Evolutionary conservation across 2,329 filamentous ascomycete genomes (phyloP).

Genomic region (Tolypocladium paradoxum): DNA sequence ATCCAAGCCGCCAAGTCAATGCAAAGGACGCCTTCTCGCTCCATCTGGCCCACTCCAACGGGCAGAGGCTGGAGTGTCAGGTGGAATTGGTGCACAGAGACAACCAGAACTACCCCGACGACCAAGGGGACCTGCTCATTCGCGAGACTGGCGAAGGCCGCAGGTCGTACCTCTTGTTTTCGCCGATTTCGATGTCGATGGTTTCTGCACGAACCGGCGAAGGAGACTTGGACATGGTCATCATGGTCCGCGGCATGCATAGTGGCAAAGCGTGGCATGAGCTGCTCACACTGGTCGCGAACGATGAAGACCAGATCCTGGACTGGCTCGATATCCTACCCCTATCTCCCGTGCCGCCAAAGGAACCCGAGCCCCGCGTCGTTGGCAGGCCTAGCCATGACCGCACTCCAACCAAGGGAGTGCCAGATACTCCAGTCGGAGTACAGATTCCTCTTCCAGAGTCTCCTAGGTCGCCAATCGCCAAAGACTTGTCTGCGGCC

Average conservation of each 20-base stretch:
- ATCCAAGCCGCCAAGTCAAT: conserved; percentile 69
- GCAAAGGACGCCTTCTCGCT: conserved; percentile 87
- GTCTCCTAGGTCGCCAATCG: conserved; percentile 10
- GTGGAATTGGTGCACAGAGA: conserved; percentile 82
- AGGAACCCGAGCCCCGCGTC: conserved; percentile 22
- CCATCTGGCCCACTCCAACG: conserved; percentile 76
- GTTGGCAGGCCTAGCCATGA: conserved; percentile 14
- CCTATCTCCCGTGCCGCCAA: conserved; percentile 36
- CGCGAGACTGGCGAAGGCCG: conserved; percentile 74
- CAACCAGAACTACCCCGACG: conserved; percentile 53
- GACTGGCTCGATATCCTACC: conserved; percentile 84
- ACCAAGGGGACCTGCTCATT: conserved; percentile 77
- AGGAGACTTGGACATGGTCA: conserved; percentile 56
- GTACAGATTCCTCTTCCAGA: conserved; percentile 15
- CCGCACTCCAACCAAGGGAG: conserved; percentile 5
- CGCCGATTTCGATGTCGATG: conserved; percentile 63
- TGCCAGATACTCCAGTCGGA: conserved; percentile 20
- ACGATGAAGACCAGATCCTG: conserved; percentile 63
- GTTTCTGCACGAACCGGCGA: conserved; percentile 76
- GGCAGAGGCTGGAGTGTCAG: conserved; percentile 80
- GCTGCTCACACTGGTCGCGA: conserved; percentile 63
- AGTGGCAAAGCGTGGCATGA: conserved; percentile 70
- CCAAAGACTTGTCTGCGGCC: conserved; percentile 5
- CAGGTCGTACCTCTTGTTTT: conserved; percentile 74
- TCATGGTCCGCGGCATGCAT: conserved; percentile 72